Conservation (phyloP, 805 yeast species). For the Ogataea pini region DNA sequence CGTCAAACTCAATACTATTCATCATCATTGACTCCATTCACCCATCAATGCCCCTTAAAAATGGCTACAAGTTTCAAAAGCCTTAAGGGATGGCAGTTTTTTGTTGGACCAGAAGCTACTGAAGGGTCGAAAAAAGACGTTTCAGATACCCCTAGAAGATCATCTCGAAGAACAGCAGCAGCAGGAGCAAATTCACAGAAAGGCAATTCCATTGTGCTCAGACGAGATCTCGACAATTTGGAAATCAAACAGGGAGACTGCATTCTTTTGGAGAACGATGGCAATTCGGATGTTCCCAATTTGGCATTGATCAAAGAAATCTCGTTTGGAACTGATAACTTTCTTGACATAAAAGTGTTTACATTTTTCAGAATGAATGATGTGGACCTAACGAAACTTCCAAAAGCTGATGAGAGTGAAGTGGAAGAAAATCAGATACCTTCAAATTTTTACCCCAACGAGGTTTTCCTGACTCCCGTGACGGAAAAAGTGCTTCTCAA, state of each 20-base stretch:
- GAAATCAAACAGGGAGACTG: constrained; percentile 55
- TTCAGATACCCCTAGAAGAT: constrained; percentile 20
- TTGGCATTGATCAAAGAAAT: constrained; percentile 55
- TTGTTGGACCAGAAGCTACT: constrained; percentile 13
- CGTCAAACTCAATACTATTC: no score
- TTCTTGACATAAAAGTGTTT: constrained; percentile 48
- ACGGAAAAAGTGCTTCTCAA: constrained; percentile 43
- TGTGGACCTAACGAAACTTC: constrained; percentile 34
- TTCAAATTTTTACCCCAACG: constrained; percentile 36
- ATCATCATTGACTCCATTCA: no score
- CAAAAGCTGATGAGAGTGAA: constrained; percentile 21
- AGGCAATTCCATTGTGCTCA: constrained; percentile 31
- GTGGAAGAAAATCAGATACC: not conserved
- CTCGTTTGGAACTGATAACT: constrained; percentile 48
- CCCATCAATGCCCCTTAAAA: not conserved
- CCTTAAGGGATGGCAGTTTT: constrained; percentile 41
- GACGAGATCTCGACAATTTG: constrained; percentile 47
- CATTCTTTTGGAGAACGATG: constrained; percentile 38
- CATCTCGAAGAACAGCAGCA: constrained; percentile 21
- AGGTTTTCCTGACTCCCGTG: constrained; percentile 57
- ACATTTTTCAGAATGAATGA: constrained; percentile 49
- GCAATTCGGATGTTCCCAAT: constrained; percentile 37
- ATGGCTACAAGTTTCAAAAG: constrained; percentile 32
- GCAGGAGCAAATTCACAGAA: constrained; percentile 2
- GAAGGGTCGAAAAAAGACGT: not conserved